Evolutionary conservation across 192 early-diverging fungal genomes (phyloP), one percentile per base, ranked within the genome.

Genomic region (Backusella circina): DNA sequence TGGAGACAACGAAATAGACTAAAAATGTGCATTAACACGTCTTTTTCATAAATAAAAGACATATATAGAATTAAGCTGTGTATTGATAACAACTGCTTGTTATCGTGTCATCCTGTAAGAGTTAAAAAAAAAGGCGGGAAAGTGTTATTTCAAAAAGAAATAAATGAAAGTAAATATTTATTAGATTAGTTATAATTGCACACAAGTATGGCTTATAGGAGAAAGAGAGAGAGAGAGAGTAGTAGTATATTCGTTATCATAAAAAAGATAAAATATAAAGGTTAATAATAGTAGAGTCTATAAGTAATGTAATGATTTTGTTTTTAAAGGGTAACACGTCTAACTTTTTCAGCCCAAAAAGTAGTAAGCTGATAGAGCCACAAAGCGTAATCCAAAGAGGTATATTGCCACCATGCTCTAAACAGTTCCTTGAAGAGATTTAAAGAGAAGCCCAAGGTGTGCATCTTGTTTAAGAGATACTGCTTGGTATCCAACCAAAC

Each of bases 401-500:
- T 41, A 47, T 44, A 70, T 44, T 70, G 37, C 71, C 65, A 73
- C 76, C 76, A 78, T 13, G 65, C 71, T 32, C 36, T 28, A 5
- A 69, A 28, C 7, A 78, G 51, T 18, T 73, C 76, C 64, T 68
- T 73, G 23, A 72, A 68, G 23, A 70, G 32, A 16, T 50, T 65
- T 12, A 71, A 44, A 21, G 32, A 50, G 13, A 71, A 69, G 0
- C 71, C 70, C 16, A 38, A 1, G n/a, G 28, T 21, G 39, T 65
- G 31, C 18, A 71, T 77, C 16, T 67, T 65, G 1, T 64, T 2
- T 10, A 77, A 9, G 1, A 78, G 50, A 23, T 65, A 65, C 9
- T 36, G 32, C n/a, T 70, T 71, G 26, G 66, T 73, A 54, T 82
- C 81, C 3, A 75, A 28, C 77, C 77, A 82, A 8, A 71, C 72